Evolutionary conservation across 2,329 filamentous ascomycete species (phyloP).

Genomic region (Hypoxylon sp.): DNA sequence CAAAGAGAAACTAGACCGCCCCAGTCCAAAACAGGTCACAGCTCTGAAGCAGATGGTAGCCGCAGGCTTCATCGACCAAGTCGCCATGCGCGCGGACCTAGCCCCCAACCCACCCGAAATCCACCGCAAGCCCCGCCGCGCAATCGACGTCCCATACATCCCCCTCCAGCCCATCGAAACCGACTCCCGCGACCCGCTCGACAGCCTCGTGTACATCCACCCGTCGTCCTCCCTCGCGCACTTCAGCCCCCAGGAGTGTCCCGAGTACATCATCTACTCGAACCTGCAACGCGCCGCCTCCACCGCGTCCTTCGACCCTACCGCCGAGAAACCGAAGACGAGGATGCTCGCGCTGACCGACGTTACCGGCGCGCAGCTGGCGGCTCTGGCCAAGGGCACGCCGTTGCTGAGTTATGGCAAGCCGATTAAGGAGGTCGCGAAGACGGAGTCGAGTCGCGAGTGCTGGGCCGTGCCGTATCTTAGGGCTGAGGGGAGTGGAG

Average conservation of each 20-base stretch:
- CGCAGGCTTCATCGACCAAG: constrained; percentile 92
- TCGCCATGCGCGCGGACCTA: constrained; percentile 93
- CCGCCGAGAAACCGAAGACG: constrained; percentile 75
- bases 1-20: constrained; percentile 70
- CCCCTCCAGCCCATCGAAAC: constrained; percentile 80
- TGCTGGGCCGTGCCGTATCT: constrained; percentile 88
- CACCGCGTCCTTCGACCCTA: constrained; percentile 55
- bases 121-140: constrained; percentile 80
- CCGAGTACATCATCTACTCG: constrained; percentile 88
- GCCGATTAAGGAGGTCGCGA: constrained; percentile 84
- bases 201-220: constrained; percentile 87
- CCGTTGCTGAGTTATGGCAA: constrained; percentile 88
- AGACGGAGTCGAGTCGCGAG: constrained; percentile 70
- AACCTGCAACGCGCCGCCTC: constrained; percentile 80
- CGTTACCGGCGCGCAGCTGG: constrained; percentile 80
- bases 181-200: constrained; percentile 60
- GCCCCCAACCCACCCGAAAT: constrained; percentile 79
- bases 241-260: constrained; percentile 78
- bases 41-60: constrained; percentile 92
- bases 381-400: constrained; percentile 85
- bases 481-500: constrained; percentile 75
- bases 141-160: constrained; percentile 92
- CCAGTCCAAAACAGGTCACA: constrained; percentile 77
- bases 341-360: constrained; percentile 91
- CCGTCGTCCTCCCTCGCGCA: constrained; percentile 85